Evolutionary conservation across 164 flowering plant genomes (phyloP).

Genomic region (Nymphaea thermarum): DNA sequence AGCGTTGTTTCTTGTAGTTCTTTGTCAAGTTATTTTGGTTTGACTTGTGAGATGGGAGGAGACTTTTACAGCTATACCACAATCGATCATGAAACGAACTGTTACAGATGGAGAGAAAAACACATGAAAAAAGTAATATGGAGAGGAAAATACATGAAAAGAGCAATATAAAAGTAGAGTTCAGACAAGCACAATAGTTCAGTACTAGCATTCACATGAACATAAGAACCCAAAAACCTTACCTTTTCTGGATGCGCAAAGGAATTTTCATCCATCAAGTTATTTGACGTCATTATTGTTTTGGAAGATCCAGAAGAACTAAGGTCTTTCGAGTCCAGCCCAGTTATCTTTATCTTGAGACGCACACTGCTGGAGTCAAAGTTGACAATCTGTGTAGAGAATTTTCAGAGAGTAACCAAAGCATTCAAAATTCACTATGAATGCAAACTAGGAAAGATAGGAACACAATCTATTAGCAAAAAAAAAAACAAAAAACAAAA

Average conservation of each 20-base stretch:
- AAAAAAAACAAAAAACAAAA: no score
- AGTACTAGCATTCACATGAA: background rate
- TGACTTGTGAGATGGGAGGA: no score
- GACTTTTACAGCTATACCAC: background rate
- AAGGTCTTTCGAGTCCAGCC: conserved; percentile 30
- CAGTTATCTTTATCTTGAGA: conserved; percentile 39
- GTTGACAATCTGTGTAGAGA: conserved; percentile 60
- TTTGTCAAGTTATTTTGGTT: no score
- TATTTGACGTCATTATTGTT: conserved; percentile 44
- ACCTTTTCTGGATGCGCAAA: conserved; percentile 62
- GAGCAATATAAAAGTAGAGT: background rate
- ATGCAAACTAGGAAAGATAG: no score
- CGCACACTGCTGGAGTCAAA: conserved; percentile 41
- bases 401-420: no score
- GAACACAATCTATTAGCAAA: no score
- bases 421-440: no score
- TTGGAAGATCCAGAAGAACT: conserved; percentile 29
- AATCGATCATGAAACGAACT: background rate
- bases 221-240: background rate
- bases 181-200: background rate
- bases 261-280: conserved; percentile 78
- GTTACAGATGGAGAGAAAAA: background rate
- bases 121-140: background rate
- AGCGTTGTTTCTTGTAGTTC: no score
- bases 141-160: background rate